Conservation (phyloP, 2,329 filamentous ascomycete genomes). For the Aspergillus brunneoviolaceus region DNA sequence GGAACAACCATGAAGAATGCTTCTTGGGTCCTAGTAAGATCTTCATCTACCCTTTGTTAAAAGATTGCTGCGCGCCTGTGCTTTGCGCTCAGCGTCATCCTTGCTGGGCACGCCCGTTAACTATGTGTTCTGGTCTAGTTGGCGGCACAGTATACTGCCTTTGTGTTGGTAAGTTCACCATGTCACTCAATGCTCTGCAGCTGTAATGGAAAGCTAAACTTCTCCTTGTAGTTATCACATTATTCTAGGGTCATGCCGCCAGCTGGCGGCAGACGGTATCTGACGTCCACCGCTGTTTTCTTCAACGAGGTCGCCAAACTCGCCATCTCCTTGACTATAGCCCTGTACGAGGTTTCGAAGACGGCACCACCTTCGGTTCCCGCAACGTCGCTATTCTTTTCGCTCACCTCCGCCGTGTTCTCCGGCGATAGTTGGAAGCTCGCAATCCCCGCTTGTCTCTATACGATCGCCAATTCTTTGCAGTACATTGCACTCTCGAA, state of each 20-base stretch:
- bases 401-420: constrained; percentile 79
- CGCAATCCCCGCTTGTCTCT: constrained; percentile 81
- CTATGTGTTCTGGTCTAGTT: constrained; percentile 31
- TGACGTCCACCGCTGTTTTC: constrained; percentile 90
- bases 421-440: constrained; percentile 93
- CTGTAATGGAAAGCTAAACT: background rate
- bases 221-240: constrained; percentile 71
- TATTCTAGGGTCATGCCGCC: constrained; percentile 94
- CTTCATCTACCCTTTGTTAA: background rate
- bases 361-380: constrained; percentile 76
- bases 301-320: constrained; percentile 92
- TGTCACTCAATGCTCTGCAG: background rate
- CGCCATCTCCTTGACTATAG: constrained; percentile 78
- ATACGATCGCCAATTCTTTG: constrained; percentile 89
- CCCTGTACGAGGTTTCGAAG: constrained; percentile 80
- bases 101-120: constrained; percentile 13
- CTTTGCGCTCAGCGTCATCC: background rate
- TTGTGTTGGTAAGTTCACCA: constrained; percentile 41
- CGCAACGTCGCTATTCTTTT: constrained; percentile 74
- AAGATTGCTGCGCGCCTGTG: background rate
- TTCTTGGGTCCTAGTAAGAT: constrained; percentile 43
- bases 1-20: constrained; percentile 33
- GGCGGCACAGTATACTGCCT: constrained; percentile 45
- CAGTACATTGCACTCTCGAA: constrained; percentile 92
- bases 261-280: constrained; percentile 79